These are phyloP conservation scores for Clonostachys solani DNA, from an alignment of 2,329 filamentous ascomycete species.

Conservation along the genomic window DNA sequence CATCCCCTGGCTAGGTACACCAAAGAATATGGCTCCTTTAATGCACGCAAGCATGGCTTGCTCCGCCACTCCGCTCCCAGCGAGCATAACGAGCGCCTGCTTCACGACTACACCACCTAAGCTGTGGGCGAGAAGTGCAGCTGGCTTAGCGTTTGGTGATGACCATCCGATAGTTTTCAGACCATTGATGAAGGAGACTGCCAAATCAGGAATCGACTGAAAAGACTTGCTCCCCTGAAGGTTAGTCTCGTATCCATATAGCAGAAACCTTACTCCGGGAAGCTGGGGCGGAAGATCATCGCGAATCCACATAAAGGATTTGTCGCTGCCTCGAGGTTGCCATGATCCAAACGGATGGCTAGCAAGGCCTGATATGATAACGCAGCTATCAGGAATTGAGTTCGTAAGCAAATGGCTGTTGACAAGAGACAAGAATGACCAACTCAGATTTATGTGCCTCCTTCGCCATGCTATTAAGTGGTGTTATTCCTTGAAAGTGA, in stretches of 20 bases:
- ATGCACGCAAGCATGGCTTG: neutral
- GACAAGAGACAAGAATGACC: no score
- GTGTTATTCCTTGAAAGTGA: neutral
- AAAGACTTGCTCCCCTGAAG: neutral
- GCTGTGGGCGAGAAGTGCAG: neutral
- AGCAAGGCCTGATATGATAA: neutral
- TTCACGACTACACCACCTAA: constrained; percentile 1
- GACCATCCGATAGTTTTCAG: neutral
- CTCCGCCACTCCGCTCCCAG: neutral
- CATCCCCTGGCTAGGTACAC: neutral
- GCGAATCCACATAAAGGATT: neutral
- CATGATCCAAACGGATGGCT: neutral
- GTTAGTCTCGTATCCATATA: neutral
- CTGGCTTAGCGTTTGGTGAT: neutral
- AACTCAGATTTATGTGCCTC: no score
- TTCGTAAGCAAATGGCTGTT: no score
- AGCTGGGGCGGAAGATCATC: neutral
- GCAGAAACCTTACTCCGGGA: neutral
- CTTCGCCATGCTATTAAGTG: neutral
- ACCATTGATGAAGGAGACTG: neutral
- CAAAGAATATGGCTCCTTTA: neutral
- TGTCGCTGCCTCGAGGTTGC: neutral
- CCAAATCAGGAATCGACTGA: neutral
- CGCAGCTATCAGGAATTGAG: neutral
- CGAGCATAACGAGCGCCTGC: neutral